Evolutionary conservation across 257 asterid species (phyloP).

Genomic region (Catharanthus roseus): DNA sequence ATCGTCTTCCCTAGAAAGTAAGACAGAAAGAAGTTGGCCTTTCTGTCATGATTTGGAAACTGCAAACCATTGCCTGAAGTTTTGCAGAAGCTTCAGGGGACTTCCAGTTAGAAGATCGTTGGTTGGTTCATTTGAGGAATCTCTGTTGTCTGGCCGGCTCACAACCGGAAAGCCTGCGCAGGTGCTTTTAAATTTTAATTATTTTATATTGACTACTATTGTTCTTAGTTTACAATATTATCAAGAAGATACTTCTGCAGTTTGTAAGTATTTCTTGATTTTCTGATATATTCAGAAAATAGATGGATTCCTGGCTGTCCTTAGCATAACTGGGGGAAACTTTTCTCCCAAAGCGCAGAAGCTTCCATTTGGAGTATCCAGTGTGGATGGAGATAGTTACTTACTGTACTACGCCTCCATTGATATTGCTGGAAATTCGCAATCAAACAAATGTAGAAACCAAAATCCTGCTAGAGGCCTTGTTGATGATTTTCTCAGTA

Average conservation of each 20-base stretch:
- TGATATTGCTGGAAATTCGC: constrained; percentile 42
- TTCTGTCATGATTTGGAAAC: constrained; percentile 29
- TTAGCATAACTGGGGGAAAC: constrained; percentile 59
- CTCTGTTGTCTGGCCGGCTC: constrained; percentile 74
- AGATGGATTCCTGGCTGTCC: constrained; percentile 79
- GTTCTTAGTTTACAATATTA: not conserved
- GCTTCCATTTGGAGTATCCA: constrained; percentile 71
- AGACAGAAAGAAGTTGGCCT: constrained; percentile 38
- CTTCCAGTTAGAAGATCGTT: constrained; percentile 62
- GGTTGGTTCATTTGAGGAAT: constrained; percentile 91
- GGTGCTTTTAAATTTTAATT: constrained; percentile 29
- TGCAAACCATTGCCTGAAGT: constrained; percentile 25
- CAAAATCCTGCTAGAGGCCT: constrained; percentile 30
- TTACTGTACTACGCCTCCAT: constrained; percentile 67
- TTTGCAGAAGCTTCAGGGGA: constrained; percentile 44
- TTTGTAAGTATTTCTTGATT: constrained; percentile 1
- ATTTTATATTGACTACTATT: not conserved
- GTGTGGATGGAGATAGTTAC: constrained; percentile 67
- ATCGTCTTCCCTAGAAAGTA: constrained; percentile 35
- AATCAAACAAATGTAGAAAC: constrained; percentile 33
- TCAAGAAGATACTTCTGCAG: not conserved
- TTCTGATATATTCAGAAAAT: constrained; percentile 43
- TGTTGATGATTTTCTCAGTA: constrained; percentile 32
- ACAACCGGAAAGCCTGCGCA: constrained; percentile 50
- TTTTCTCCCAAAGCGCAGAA: constrained; percentile 71